phyloP scores from a whole-genome alignment of 345 rosid species.

The Citropsis articulata region DNA sequence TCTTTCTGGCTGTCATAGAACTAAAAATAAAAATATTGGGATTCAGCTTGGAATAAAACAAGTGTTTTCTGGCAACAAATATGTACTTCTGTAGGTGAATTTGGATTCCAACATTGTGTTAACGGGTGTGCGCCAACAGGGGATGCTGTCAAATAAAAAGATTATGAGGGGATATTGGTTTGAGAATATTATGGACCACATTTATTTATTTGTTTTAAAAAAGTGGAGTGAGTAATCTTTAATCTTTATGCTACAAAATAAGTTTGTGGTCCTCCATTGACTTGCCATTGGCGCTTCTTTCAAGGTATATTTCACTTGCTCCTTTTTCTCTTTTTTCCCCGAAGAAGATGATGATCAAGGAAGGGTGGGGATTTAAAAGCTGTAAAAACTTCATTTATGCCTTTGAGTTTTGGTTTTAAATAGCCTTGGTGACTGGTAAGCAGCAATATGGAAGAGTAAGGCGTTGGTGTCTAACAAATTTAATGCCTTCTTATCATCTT shows the following conservation, averaged over 20 bases:
- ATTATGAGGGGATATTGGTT: slow-evolving; percentile 6
- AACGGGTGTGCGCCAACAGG: background rate
- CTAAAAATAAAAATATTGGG: too few relatives aligned
- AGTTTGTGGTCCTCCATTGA: slow-evolving; percentile 31
- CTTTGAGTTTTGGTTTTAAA: background rate
- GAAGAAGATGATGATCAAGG: background rate
- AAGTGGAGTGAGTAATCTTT: slow-evolving; percentile 15
- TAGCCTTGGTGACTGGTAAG: background rate
- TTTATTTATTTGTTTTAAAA: background rate
- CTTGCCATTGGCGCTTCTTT: background rate
- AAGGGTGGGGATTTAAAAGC: slow-evolving; percentile 12
- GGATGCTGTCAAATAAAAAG: slow-evolving; percentile 1
- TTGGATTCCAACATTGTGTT: background rate
- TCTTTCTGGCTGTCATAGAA: background rate
- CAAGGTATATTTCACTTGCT: background rate
- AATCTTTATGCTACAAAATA: slow-evolving; percentile 29
- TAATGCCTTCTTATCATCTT: too few relatives aligned
- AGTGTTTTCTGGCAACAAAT: background rate
- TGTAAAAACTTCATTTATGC: background rate
- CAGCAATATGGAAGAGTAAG: background rate
- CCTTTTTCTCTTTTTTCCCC: background rate
- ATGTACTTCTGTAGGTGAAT: background rate
- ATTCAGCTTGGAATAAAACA: background rate
- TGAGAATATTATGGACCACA: slow-evolving; percentile 39
- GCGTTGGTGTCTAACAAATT: background rate